Conservation (phyloP, 257 asterid species). For the Ocimum tenuiflorum region DNA sequence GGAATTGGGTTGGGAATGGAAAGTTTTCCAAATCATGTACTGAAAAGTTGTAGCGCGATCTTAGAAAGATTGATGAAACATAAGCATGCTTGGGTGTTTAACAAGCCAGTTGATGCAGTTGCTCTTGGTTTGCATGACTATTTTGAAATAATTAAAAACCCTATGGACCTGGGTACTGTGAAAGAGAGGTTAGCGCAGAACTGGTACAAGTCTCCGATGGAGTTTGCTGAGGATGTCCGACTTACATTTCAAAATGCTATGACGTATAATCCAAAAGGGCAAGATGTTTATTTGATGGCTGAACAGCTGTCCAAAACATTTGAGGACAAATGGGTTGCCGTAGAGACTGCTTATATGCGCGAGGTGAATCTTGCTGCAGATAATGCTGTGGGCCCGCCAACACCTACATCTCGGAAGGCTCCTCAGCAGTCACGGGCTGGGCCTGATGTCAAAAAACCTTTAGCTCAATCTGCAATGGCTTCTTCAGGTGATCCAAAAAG, state of each 20-base stretch:
- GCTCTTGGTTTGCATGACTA: conserved; percentile 79
- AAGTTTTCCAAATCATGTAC: conserved; percentile 45
- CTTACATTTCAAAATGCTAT: conserved; percentile 72
- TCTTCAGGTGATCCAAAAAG: conserved; percentile 32
- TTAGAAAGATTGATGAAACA: conserved; percentile 84
- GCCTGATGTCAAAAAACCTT: conserved; percentile 29
- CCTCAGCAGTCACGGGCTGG: conserved; percentile 29
- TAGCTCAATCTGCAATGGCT: conserved; percentile 34
- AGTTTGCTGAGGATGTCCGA: conserved; percentile 78
- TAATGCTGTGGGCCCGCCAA: conserved; percentile 39
- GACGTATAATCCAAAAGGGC: conserved; percentile 77
- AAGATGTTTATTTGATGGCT: conserved; percentile 83
- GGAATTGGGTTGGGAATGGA: conserved; percentile 31
- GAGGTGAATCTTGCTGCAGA: conserved; percentile 35
- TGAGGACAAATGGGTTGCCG: conserved; percentile 57
- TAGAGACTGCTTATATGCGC: conserved; percentile 52
- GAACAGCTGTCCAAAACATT: conserved; percentile 54
- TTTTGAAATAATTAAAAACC: conserved; percentile 55
- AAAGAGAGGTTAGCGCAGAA: conserved; percentile 49
- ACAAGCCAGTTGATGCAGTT: conserved; percentile 65
- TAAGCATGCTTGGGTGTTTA: conserved; percentile 89
- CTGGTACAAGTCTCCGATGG: conserved; percentile 65
- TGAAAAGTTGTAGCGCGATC: conserved; percentile 50
- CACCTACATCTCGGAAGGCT: conserved; percentile 49
- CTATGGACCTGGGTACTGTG: conserved; percentile 84